Conservation (phyloP, 2,329 filamentous ascomycete genomes). For the Leptographium galeiforme region DNA sequence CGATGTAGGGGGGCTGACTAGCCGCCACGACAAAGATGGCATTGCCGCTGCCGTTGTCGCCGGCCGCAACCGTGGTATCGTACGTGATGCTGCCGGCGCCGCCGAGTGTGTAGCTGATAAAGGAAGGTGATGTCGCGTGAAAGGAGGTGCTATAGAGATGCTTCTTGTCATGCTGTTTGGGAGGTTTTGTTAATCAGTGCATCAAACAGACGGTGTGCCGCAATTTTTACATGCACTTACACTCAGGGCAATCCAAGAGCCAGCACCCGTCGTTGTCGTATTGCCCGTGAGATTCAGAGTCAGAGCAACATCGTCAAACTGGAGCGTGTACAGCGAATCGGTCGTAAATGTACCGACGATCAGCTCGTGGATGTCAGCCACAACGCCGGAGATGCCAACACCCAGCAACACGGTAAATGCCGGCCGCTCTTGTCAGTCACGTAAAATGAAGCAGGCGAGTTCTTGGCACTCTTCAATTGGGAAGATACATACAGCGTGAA, state of each 20-base stretch:
- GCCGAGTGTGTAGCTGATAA: not conserved
- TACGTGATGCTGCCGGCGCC: not conserved
- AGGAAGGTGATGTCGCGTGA: conserved; percentile 3
- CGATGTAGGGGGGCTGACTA: conserved; percentile 5
- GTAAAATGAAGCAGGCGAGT: not conserved
- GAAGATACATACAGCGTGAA: not conserved
- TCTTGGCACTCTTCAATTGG: no score
- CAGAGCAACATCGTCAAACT: not conserved
- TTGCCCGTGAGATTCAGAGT: not conserved
- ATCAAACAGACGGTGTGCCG: not conserved
- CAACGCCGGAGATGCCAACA: not conserved
- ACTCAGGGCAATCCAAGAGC: not conserved
- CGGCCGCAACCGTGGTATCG: conserved; percentile 1
- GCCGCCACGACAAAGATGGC: conserved; percentile 9
- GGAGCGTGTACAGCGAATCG: not conserved
- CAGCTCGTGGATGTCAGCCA: not conserved
- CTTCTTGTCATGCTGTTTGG: conserved; percentile 10
- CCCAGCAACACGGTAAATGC: not conserved
- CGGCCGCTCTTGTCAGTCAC: not conserved
- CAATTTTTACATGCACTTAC: not conserved
- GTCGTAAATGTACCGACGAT: not conserved
- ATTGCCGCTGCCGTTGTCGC: conserved; percentile 7
- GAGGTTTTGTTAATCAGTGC: not conserved
- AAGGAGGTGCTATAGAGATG: conserved; percentile 11
- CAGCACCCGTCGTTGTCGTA: not conserved